Conservation (phyloP, 2,329 filamentous ascomycete species). For the Sporothrix inflata region DNA sequence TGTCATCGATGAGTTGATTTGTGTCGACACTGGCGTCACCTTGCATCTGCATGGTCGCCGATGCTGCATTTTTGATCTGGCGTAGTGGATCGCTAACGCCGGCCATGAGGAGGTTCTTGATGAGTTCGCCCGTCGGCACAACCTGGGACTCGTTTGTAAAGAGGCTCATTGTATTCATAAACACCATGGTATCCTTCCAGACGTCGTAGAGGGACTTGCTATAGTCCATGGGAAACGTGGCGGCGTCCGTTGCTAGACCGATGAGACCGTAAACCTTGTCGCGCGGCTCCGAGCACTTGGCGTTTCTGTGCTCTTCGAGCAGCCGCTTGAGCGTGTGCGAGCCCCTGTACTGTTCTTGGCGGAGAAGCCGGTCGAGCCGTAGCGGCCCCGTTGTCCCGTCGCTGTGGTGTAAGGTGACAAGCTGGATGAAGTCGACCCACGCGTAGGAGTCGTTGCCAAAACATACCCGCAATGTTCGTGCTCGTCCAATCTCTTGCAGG, state of each 20-base stretch:
- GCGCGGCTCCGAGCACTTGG: background rate
- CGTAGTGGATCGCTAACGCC: no score
- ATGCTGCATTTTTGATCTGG: no score
- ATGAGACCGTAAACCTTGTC: background rate
- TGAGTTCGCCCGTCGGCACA: no score
- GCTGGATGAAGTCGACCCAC: background rate
- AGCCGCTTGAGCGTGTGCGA: background rate
- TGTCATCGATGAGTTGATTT: no score
- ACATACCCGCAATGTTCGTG: background rate
- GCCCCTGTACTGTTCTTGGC: background rate
- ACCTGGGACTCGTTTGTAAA: no score
- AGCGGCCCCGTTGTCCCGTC: background rate
- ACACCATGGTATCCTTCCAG: background rate
- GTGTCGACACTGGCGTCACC: no score
- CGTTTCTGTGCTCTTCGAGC: background rate
- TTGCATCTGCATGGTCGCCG: no score
- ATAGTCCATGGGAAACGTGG: background rate
- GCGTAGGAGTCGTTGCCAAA: background rate
- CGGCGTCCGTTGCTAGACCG: background rate
- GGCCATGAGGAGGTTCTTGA: no score
- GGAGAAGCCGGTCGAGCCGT: background rate
- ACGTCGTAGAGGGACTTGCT: background rate
- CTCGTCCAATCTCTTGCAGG: background rate
- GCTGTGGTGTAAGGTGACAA: background rate
- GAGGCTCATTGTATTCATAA: background rate